phyloP scores from a whole-genome alignment of 192 early-diverging fungal species.

The Entomortierella chlamydospora region DNA sequence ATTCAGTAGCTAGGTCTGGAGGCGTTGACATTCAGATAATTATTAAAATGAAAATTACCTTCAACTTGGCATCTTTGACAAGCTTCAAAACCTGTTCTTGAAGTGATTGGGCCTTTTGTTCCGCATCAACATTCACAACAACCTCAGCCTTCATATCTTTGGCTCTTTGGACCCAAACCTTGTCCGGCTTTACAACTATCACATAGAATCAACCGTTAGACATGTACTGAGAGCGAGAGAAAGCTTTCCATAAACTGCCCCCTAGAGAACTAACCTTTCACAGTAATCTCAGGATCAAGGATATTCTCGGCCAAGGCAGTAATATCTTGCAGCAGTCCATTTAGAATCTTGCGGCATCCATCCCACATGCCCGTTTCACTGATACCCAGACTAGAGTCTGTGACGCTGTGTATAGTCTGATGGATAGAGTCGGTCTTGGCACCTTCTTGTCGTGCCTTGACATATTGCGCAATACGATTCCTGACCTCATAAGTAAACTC shows the following conservation, averaged over 20 bases:
- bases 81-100: slow-evolving; percentile 85
- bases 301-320: slow-evolving; percentile 58
- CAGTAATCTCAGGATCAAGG: slow-evolving; percentile 63
- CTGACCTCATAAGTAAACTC: slow-evolving; percentile 60
- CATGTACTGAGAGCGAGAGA: not conserved
- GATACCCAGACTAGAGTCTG: slow-evolving; percentile 66
- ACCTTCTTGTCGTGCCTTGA: slow-evolving; percentile 23
- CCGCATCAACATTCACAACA: slow-evolving; percentile 82
- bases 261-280: slow-evolving; percentile 56
- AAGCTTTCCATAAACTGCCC: too few relatives aligned
- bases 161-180: slow-evolving; percentile 88
- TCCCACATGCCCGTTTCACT: slow-evolving; percentile 72
- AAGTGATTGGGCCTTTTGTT: slow-evolving; percentile 79
- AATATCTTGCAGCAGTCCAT: slow-evolving; percentile 60
- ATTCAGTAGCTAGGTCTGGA: too few relatives aligned
- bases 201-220: not conserved
- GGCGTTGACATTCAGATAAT: not conserved
- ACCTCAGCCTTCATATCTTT: slow-evolving; percentile 83
- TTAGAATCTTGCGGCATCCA: slow-evolving; percentile 64
- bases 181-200: slow-evolving; percentile 59
- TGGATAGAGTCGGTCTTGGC: slow-evolving; percentile 47
- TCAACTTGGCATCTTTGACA: slow-evolving; percentile 81
- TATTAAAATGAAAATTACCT: slow-evolving; percentile 52
- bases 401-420: slow-evolving; percentile 67
- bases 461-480: slow-evolving; percentile 20